Base-by-base conservation (phyloP, 257 asterid genomes). In the Solanum sejunctum region DNA sequence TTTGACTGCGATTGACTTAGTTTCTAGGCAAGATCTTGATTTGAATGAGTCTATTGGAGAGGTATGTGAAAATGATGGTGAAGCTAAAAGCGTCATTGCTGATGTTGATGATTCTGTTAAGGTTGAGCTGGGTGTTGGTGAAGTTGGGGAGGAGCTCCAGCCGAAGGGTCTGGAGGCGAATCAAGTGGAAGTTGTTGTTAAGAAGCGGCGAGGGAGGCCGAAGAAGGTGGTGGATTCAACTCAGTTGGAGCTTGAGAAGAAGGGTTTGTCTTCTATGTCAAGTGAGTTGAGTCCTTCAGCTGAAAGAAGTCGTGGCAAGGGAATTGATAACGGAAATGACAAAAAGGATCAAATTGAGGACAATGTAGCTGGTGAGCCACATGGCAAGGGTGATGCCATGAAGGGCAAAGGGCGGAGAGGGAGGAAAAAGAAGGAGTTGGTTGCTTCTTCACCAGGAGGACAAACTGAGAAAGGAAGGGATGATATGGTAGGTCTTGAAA, bases 361-460 rank as follows among this genome's bases (percentile, higher is more conserved):
- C 83, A 81, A 45, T 51, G 90, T 67, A 69, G 84, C 21, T 81
- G 21, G 8, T 83, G 26, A 64, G 36, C 56, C 45, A 23, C 32
- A 13, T 6, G 49, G 49, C 32, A 69, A 60, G 82, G 85, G 17
- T 67, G 45, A 39, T 57, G 12, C 71, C 64, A 10, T 6, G 18
- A 80, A 84, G 66, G 54, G 61, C 12, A 69, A 63, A 80, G 81
- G 79, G 18, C 64, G 43, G 28, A 47, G 89, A 39, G 89, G 83
- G 70, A 69, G 83, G 54, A 70, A 69, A 60, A 61, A 70, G 64
- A 61, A 60, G 75, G 82, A 1, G 36, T 11, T 54, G 70, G 41
- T 64, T 60, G 58, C 4, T 75, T 49, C 61, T n/a, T 82, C 60
- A 26, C 51, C 41, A 5, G 85, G 73, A 82, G 49, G 39, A 43